phyloP scores from a whole-genome alignment of 352 stramenopile genomes.

The Pythium myriotylum region DNA sequence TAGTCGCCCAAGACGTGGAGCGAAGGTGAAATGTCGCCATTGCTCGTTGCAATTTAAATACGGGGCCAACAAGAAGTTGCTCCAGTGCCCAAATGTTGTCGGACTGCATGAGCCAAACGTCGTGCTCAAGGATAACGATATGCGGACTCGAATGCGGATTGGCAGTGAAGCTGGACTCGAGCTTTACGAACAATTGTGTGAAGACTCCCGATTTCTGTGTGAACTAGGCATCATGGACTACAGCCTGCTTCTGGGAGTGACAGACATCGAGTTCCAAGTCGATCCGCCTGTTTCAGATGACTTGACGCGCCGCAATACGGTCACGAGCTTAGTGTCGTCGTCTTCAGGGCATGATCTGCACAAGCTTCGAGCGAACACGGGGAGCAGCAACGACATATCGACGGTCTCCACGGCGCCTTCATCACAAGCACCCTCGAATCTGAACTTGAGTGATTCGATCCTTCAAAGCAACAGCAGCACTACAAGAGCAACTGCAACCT shows the following conservation, averaged over 20 bases:
- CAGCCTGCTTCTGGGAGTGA: constrained; percentile 85
- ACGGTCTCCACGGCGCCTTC: constrained; percentile 5
- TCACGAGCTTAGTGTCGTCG: constrained; percentile 29
- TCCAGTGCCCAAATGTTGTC: constrained; percentile 83
- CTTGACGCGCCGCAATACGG: constrained; percentile 28
- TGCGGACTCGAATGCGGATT: constrained; percentile 84
- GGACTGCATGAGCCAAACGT: constrained; percentile 83
- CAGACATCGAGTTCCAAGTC: constrained; percentile 83
- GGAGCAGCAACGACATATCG: constrained; percentile 10
- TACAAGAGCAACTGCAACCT: constrained; percentile 8
- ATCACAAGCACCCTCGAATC: constrained; percentile 6
- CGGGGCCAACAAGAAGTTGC: constrained; percentile 56
- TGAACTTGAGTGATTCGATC: neutral
- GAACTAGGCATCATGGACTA: constrained; percentile 91
- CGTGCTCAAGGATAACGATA: constrained; percentile 87
- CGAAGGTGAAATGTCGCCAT: constrained; percentile 83
- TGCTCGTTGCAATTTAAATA: constrained; percentile 89
- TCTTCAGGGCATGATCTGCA: neutral
- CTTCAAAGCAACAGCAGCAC: constrained; percentile 9
- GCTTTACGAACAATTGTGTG: constrained; percentile 65
- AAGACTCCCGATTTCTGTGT: constrained; percentile 81
- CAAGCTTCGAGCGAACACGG: constrained; percentile 18
- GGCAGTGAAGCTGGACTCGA: constrained; percentile 49
- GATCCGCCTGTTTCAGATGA: constrained; percentile 37
- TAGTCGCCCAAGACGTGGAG: constrained; percentile 67